A percentile compares a stretch with the other conserved stretches of the same genome.
Evolutionary conservation across 2,329 filamentous ascomycete genomes (phyloP).

Genomic region (Hirsutella minnesotensis): DNA sequence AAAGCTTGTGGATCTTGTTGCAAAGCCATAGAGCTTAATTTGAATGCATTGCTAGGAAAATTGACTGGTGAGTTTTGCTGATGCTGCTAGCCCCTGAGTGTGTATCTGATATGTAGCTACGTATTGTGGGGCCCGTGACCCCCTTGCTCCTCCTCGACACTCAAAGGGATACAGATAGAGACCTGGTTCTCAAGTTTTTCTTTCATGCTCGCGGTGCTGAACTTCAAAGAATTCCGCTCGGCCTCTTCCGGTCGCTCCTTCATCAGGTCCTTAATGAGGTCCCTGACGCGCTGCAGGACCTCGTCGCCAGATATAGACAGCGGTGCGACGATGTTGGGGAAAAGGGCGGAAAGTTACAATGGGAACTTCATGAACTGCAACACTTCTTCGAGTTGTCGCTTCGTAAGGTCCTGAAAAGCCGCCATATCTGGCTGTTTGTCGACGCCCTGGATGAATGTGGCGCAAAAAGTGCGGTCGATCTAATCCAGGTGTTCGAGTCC

Average conservation of each 20-base stretch:
- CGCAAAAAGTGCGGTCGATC: conserved; percentile 8
- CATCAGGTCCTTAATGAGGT: conserved; percentile 18
- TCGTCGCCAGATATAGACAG: conserved; percentile 9
- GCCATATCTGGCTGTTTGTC: conserved; percentile 15
- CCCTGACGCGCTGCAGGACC: conserved; percentile 8
- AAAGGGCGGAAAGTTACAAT: conserved; percentile 13
- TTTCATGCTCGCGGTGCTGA: conserved; percentile 20
- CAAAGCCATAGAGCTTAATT: too few relatives aligned
- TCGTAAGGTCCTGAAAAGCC: conserved; percentile 7
- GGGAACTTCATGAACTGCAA: conserved; percentile 13
- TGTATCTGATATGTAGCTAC: too few relatives aligned
- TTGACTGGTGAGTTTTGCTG: too few relatives aligned
- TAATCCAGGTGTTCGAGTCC: conserved; percentile 11
- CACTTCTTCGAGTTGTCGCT: conserved; percentile 10
- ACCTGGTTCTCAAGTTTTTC: conserved; percentile 16
- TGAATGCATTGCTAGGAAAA: too few relatives aligned
- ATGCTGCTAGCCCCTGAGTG: too few relatives aligned
- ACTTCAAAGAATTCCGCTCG: conserved; percentile 19
- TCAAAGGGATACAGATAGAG: not conserved
- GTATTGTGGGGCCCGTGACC: too few relatives aligned
- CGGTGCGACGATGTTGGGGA: conserved; percentile 4
- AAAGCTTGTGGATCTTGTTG: too few relatives aligned
- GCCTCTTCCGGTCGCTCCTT: conserved; percentile 22
- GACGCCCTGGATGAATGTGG: conserved; percentile 24
- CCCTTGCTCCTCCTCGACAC: too few relatives aligned